Conservation (phyloP, 371 early-diverging fungal species). For the Mortierella sp. region DNA sequence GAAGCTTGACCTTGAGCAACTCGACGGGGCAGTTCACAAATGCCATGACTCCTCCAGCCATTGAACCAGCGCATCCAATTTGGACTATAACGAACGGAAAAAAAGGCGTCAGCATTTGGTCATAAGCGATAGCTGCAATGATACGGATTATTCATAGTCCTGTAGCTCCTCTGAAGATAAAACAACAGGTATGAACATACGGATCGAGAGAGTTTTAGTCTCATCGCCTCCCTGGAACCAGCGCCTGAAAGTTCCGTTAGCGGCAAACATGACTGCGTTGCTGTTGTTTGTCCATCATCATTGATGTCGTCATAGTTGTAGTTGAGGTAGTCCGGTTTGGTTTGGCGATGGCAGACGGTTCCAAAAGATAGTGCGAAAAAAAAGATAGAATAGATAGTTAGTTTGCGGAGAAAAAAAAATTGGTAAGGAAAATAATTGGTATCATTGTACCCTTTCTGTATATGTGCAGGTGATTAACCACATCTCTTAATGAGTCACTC, state of each 20-base stretch:
- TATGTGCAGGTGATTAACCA: conserved; percentile 7
- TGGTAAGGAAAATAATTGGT: conserved; percentile 5
- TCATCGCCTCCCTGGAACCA: conserved; percentile 69
- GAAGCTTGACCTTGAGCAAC: conserved; percentile 87
- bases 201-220: conserved; percentile 27
- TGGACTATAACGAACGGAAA: conserved; percentile 60
- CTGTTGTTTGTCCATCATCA: conserved; percentile 61
- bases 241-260: conserved; percentile 83
- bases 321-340: neutral
- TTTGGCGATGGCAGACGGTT: too few species aligned
- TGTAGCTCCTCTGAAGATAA: too few species aligned
- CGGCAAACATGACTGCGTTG: conserved; percentile 90
- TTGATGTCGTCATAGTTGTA: conserved; percentile 63
- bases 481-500: conserved; percentile 21
- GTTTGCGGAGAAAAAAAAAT: conserved; percentile 4
- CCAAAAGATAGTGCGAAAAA: neutral
- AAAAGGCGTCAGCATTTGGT: neutral
- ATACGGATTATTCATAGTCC: too few species aligned
- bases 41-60: conserved; percentile 89
- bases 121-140: neutral
- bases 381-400: conserved; percentile 1
- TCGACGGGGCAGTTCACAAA: conserved; percentile 91
- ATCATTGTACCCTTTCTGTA: too few species aligned
- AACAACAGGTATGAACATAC: neutral
- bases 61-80: conserved; percentile 80